Evolutionary conservation across 345 rosid species (phyloP).

Genomic region (Limnanthes douglasii): DNA sequence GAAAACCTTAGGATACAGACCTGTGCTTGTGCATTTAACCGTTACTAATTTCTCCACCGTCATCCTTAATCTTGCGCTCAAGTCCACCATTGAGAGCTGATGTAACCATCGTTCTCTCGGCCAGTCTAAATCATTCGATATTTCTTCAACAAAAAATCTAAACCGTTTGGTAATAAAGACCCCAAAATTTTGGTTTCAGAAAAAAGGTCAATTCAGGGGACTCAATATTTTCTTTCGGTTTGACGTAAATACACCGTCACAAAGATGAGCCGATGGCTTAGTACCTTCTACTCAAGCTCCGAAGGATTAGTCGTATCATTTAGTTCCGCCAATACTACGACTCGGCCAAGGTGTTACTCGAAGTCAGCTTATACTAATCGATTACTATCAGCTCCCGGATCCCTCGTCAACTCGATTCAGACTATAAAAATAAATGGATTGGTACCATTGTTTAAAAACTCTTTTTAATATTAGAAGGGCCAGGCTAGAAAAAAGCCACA

Average conservation of each 20-base stretch:
- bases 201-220: slow-evolving; percentile 17
- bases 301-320: slow-evolving; percentile 22
- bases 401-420: slow-evolving; percentile 39
- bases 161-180: slow-evolving; percentile 20
- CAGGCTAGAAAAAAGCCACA: too few relatives aligned
- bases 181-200: slow-evolving; percentile 8
- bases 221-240: slow-evolving; percentile 19
- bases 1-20: slow-evolving; percentile 32
- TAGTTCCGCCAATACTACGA: slow-evolving; percentile 28
- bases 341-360: slow-evolving; percentile 50
- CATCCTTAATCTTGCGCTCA: slow-evolving; percentile 73
- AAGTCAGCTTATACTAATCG: slow-evolving; percentile 46
- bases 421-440: too few relatives aligned
- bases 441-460: too few relatives aligned
- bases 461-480: too few relatives aligned
- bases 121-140: slow-evolving; percentile 40
- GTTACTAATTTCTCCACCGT: slow-evolving; percentile 53
- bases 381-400: slow-evolving; percentile 30
- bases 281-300: slow-evolving; percentile 31
- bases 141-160: slow-evolving; percentile 28
- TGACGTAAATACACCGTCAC: slow-evolving; percentile 24
- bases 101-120: slow-evolving; percentile 24
- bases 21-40: slow-evolving; percentile 15
- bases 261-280: slow-evolving; percentile 24
- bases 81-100: slow-evolving; percentile 56